A percentile compares a stretch with the other conserved stretches of the same genome.
phyloP scores from a whole-genome alignment of 352 stramenopile genomes.

The Pythium rishiriense region DNA sequence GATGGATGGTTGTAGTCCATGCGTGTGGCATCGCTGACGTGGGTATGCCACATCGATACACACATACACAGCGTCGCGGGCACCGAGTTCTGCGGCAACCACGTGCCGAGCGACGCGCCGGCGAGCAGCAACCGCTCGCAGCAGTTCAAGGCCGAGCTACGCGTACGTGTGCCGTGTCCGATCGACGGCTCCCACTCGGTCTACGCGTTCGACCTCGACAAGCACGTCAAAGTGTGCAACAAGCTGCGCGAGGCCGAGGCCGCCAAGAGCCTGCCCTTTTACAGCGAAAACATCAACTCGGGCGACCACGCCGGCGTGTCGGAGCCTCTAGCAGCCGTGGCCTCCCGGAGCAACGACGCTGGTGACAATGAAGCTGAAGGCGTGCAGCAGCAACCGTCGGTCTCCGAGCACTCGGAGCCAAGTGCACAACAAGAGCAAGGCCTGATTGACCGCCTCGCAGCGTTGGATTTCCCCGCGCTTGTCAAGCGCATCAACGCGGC shows the following conservation, averaged over 20 bases:
- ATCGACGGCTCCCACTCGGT: conserved; percentile 71
- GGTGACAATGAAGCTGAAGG: conserved; percentile 6
- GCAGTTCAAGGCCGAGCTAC: conserved; percentile 57
- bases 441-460: conserved; percentile 66
- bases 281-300: conserved; percentile 80
- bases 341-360: too few species aligned
- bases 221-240: conserved; percentile 83
- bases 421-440: conserved; percentile 51
- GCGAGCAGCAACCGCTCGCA: conserved; percentile 56
- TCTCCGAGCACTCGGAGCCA: conserved; percentile 37
- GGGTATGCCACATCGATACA: background rate
- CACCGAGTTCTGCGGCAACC: conserved; percentile 75
- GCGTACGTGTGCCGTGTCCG: conserved; percentile 70
- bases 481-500: conserved; percentile 45
- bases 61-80: conserved; percentile 54
- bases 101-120: conserved; percentile 45
- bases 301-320: conserved; percentile 34
- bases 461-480: conserved; percentile 61
- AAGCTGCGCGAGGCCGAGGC: conserved; percentile 60
- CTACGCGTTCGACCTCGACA: conserved; percentile 77
- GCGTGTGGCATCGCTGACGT: background rate
- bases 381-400: background rate
- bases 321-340: too few species aligned
- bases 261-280: conserved; percentile 70
- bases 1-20: background rate